phyloP scores from a whole-genome alignment of 148 eudicot genomes.

The Persicaria maculosa region DNA sequence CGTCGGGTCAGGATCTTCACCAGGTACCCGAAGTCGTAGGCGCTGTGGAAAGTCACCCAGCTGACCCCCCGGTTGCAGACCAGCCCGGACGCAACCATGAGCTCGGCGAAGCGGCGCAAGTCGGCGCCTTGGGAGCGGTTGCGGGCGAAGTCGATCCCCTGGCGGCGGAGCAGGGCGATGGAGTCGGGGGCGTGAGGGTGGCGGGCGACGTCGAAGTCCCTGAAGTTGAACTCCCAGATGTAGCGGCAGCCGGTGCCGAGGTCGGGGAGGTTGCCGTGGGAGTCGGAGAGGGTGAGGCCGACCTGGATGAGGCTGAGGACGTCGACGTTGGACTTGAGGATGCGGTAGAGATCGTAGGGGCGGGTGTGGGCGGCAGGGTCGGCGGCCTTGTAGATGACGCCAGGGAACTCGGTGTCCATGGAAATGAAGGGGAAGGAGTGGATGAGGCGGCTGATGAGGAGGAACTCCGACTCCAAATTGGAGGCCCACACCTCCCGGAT shows the following conservation, averaged over 20 bases:
- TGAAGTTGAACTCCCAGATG: slow-evolving; percentile 68
- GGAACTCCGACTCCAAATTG: slow-evolving; percentile 19
- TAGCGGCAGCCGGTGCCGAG: slow-evolving; percentile 17
- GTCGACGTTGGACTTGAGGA: slow-evolving; percentile 45
- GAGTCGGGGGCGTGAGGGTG: slow-evolving; percentile 53
- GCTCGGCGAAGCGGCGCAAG: slow-evolving; percentile 37
- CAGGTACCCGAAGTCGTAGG: slow-evolving; percentile 65
- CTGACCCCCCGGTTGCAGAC: slow-evolving; percentile 46
- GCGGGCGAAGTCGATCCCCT: slow-evolving; percentile 49
- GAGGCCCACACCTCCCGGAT: slow-evolving; percentile 20
- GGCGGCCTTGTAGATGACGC: slow-evolving; percentile 17
- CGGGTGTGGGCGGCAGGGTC: background rate
- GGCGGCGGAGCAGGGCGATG: slow-evolving; percentile 31
- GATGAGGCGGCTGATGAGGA: background rate
- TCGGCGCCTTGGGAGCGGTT: slow-evolving; percentile 36
- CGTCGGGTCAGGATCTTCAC: slow-evolving; percentile 62
- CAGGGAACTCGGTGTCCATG: slow-evolving; percentile 27
- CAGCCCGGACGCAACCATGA: slow-evolving; percentile 57
- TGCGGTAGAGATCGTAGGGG: slow-evolving; percentile 26
- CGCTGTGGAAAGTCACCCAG: slow-evolving; percentile 79
- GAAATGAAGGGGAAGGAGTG: slow-evolving; percentile 17
- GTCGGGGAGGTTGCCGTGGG: slow-evolving; percentile 43
- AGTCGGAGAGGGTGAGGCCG: slow-evolving; percentile 65
- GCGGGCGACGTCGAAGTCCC: slow-evolving; percentile 43
- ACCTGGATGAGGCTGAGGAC: slow-evolving; percentile 43